Conservation (phyloP, 495 filamentous ascomycete species). For the Copromyces sp. region DNA sequence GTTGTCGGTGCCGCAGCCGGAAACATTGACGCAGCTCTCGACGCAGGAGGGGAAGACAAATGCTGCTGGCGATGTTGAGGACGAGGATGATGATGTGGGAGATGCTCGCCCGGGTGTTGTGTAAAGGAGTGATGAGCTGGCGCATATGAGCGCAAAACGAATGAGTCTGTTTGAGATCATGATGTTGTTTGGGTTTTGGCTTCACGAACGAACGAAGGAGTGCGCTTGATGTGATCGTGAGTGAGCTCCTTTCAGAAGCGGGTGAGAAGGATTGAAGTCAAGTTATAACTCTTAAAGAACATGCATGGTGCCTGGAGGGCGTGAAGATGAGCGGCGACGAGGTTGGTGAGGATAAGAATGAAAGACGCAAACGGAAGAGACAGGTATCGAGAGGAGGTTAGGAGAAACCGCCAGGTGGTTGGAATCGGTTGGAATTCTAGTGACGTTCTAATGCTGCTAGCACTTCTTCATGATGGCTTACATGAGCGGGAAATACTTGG, state of each 20-base stretch:
- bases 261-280: neutral
- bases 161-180: neutral
- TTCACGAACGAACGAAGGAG: neutral
- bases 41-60: conserved; percentile 16
- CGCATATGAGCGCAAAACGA: neutral
- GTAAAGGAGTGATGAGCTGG: neutral
- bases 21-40: conserved; percentile 11
- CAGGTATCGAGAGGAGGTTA: neutral
- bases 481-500: neutral
- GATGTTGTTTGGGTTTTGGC: neutral
- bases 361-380: neutral
- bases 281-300: neutral
- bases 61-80: conserved; percentile 1
- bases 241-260: neutral
- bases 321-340: neutral
- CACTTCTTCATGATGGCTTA: neutral
- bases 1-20: conserved; percentile 12
- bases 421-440: neutral
- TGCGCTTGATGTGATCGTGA: neutral
- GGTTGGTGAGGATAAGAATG: neutral
- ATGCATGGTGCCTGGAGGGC: neutral
- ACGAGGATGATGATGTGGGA: neutral
- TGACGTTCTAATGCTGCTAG: neutral
- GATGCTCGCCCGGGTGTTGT: neutral
- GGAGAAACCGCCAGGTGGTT: neutral